Percentiles rank a stretch among this genome's conserved stretches.
Conservation (phyloP, 2,329 filamentous ascomycete genomes). For the Fusarium brachygibbosum region DNA sequence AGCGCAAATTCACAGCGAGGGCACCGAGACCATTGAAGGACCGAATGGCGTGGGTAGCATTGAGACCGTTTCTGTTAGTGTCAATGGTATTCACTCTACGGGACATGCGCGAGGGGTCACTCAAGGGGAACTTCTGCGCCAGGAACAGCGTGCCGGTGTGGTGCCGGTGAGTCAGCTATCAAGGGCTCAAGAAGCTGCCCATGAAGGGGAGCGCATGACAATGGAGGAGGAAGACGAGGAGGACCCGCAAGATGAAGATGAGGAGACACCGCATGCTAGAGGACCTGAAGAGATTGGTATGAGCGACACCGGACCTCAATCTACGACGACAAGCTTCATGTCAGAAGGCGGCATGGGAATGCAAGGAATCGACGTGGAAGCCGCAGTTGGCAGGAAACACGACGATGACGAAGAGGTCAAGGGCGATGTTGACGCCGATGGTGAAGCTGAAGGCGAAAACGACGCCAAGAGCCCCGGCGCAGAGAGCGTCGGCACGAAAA, state of each 20-base stretch:
- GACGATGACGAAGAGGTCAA: slow-evolving; percentile 48
- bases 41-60: slow-evolving; percentile 83
- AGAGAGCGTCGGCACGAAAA: slow-evolving; percentile 63
- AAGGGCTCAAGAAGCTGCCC: slow-evolving; percentile 55
- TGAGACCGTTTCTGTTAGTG: slow-evolving; percentile 82
- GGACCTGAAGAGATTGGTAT: slow-evolving; percentile 89
- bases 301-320: slow-evolving; percentile 86
- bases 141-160: slow-evolving; percentile 86
- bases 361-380: slow-evolving; percentile 71
- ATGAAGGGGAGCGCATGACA: slow-evolving; percentile 48
- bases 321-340: slow-evolving; percentile 56
- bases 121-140: slow-evolving; percentile 86
- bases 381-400: slow-evolving; percentile 69
- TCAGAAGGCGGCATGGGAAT: slow-evolving; percentile 61
- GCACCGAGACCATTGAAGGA: slow-evolving; percentile 83
- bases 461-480: slow-evolving; percentile 50
- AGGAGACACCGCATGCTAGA: slow-evolving; percentile 81
- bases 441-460: slow-evolving; percentile 45
- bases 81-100: slow-evolving; percentile 75
- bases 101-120: slow-evolving; percentile 71
- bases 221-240: slow-evolving; percentile 51
- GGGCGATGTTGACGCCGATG: slow-evolving; percentile 33
- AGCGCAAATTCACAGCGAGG: slow-evolving; percentile 73
- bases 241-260: slow-evolving; percentile 60
- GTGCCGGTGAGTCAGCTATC: slow-evolving; percentile 76